A percentile compares a stretch with the other conserved stretches of the same genome.
phyloP scores from a whole-genome alignment of 2,329 filamentous ascomycete genomes.

The Fusarium tuaranense region DNA sequence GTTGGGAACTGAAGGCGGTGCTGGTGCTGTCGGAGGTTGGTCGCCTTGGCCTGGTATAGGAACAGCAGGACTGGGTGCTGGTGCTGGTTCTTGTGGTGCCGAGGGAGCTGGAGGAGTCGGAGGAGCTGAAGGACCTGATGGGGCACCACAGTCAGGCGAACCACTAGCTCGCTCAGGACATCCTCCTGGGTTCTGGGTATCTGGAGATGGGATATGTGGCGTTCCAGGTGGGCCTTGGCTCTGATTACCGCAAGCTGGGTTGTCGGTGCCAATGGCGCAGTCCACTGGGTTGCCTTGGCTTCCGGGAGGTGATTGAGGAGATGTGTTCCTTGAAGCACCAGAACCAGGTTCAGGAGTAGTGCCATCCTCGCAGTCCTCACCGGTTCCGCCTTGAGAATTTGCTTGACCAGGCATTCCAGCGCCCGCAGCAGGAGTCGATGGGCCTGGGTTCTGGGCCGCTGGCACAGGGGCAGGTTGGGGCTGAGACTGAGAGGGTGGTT shows the following conservation, averaged over 20 bases:
- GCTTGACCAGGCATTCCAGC: background rate
- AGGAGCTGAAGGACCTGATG: background rate
- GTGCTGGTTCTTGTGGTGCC: background rate
- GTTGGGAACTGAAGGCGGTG: background rate
- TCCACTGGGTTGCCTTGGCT: background rate
- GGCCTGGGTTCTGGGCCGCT: slow-evolving; percentile 1
- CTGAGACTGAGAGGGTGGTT: slow-evolving; percentile 8
- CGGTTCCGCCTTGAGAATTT: background rate
- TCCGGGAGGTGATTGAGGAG: background rate
- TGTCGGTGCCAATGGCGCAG: slow-evolving; percentile 1
- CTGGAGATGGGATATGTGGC: background rate
- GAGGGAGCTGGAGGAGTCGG: background rate
- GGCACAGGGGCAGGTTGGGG: slow-evolving; percentile 6
- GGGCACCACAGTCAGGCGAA: background rate
- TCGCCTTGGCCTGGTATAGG: background rate
- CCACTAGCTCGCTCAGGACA: background rate
- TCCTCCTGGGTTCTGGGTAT: background rate
- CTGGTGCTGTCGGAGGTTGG: background rate
- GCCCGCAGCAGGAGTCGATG: background rate
- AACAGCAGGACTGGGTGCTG: background rate
- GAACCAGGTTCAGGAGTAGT: background rate
- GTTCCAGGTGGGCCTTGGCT: background rate
- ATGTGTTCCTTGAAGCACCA: background rate
- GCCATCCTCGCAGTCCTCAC: slow-evolving; percentile 17
- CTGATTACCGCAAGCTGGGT: slow-evolving; percentile 8